These are phyloP conservation scores for Venturia oleaginea DNA, from an alignment of 2,329 filamentous ascomycete genomes.

Conservation along the genomic window DNA sequence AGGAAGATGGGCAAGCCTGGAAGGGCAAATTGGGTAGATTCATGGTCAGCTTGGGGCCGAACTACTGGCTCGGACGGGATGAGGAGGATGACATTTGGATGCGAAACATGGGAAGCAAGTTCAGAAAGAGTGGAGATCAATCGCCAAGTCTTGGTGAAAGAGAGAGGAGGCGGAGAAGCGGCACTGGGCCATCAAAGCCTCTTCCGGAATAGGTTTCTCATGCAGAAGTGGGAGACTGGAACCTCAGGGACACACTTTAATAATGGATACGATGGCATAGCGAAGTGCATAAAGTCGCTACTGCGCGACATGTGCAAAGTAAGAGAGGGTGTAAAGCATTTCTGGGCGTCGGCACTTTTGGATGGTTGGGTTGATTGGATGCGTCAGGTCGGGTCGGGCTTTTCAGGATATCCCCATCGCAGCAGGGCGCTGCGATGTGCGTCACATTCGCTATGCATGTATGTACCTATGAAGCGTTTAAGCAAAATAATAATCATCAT, in stretches of 20 bases:
- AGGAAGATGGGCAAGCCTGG: slow-evolving; percentile 71
- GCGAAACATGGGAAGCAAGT: slow-evolving; percentile 51
- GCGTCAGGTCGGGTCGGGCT: not conserved
- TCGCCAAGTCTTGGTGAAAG: slow-evolving; percentile 43
- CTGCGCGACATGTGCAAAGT: not conserved
- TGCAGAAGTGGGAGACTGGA: no score
- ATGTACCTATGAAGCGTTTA: not conserved
- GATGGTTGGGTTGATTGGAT: not conserved
- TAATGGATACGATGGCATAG: not conserved
- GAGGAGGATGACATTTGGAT: slow-evolving; percentile 59
- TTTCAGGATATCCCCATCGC: not conserved
- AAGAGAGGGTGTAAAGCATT: not conserved
- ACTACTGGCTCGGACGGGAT: slow-evolving; percentile 70
- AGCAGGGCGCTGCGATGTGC: not conserved
- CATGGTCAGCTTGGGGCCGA: slow-evolving; percentile 64
- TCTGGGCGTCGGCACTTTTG: slow-evolving; percentile 4
- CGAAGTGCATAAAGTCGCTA: not conserved
- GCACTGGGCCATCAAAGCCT: slow-evolving; percentile 46
- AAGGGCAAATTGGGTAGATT: slow-evolving; percentile 66
- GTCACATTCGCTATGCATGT: slow-evolving; percentile 1
- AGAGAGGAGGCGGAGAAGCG: slow-evolving; percentile 51
- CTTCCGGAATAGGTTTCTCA: not conserved
- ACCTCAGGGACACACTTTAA: no score
- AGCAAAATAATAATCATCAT: not conserved
- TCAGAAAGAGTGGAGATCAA: slow-evolving; percentile 39